Evolutionary conservation across 345 rosid species (phyloP), one percentile per base, ranked within the genome.

Genomic region (Salix viminalis): DNA sequence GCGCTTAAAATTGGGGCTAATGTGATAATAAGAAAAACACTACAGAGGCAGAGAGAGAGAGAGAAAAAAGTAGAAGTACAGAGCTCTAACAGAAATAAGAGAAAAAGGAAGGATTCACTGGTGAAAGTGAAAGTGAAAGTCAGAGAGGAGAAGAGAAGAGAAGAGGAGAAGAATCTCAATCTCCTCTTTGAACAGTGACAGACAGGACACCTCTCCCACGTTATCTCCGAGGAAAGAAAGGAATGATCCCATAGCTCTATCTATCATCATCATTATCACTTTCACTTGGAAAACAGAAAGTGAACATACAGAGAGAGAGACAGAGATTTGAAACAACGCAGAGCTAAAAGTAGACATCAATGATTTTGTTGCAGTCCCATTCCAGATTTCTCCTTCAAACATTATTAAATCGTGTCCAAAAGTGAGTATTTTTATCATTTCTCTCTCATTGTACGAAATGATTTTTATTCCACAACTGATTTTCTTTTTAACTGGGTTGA

Each of bases 371-470:
- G 79, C 94, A 93, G 78, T 83, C 99, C 39, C 96, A 91, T 80
- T 96, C 99, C 77, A 88, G 94, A 84, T 93, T 96, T 83, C 99
- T 96, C 73, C 94, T 93, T 78, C 94, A 93, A 73, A 90, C 91
- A 72, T 84, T 96, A 79, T 70, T 84, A 80, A 93, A 89, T 82
- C 92, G 97, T 32, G 85, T 89, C 52, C 92, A 91, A 19, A 90
- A 89, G 99, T 96, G 71, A 69, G 86, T 82, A 23, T 14, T 64
- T 74, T 30, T 50, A 65, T 56, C 10, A 48, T 61, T 48, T 12
- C 23, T 70, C 37, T 71, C 67, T 12, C 18, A 50, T 30, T 64
- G 15, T 56, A 11, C 69, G 34, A 54, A 6, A 13, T 46, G 19
- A 10, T 26, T 1, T 77, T 39, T n/a, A 4, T 21, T 50, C 34